Percentiles rank a stretch among this genome's conserved stretches.
Evolutionary conservation across 805 yeast genomes (phyloP).

Genomic region (Metschnikowia lunata): DNA sequence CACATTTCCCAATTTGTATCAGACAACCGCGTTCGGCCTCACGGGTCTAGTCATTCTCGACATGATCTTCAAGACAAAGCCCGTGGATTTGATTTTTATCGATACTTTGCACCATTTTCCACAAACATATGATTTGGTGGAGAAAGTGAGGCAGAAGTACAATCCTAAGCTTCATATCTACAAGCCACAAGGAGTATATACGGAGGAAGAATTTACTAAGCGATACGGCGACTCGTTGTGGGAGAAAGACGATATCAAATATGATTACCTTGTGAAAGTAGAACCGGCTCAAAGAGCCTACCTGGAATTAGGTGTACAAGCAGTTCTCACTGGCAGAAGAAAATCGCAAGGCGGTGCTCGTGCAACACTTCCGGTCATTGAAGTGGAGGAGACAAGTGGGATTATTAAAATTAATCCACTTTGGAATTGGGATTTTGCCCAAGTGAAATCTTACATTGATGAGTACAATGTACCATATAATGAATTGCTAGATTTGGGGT

Average conservation of each 20-base stretch:
- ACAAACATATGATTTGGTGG: slow-evolving; percentile 79
- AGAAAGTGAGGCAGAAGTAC: slow-evolving; percentile 53
- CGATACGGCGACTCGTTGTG: slow-evolving; percentile 75
- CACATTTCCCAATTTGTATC: slow-evolving; percentile 80
- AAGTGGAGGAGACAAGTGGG: slow-evolving; percentile 64
- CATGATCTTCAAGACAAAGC: slow-evolving; percentile 51
- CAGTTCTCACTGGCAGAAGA: slow-evolving; percentile 90
- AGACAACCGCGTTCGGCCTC: slow-evolving; percentile 93
- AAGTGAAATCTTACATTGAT: slow-evolving; percentile 67
- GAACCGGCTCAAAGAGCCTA: slow-evolving; percentile 91
- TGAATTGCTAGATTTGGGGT: slow-evolving; percentile 77
- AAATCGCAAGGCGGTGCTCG: slow-evolving; percentile 87
- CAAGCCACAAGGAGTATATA: slow-evolving; percentile 54
- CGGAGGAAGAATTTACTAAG: slow-evolving; percentile 59
- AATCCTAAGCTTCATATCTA: slow-evolving; percentile 55
- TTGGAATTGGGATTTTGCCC: slow-evolving; percentile 72
- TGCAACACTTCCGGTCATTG: slow-evolving; percentile 65
- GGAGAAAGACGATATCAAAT: slow-evolving; percentile 75
- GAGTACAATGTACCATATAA: slow-evolving; percentile 78
- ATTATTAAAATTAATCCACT: slow-evolving; percentile 86
- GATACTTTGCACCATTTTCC: slow-evolving; percentile 93
- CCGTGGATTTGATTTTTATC: slow-evolving; percentile 74
- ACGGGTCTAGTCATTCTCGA: slow-evolving; percentile 88
- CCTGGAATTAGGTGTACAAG: slow-evolving; percentile 63
- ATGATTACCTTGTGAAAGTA: slow-evolving; percentile 85